Percentiles rank a stretch among this genome's conserved stretches.
These are phyloP conservation scores for Fusarium falciforme DNA, from an alignment of 2,329 filamentous ascomycete species.

Conservation along the genomic window DNA sequence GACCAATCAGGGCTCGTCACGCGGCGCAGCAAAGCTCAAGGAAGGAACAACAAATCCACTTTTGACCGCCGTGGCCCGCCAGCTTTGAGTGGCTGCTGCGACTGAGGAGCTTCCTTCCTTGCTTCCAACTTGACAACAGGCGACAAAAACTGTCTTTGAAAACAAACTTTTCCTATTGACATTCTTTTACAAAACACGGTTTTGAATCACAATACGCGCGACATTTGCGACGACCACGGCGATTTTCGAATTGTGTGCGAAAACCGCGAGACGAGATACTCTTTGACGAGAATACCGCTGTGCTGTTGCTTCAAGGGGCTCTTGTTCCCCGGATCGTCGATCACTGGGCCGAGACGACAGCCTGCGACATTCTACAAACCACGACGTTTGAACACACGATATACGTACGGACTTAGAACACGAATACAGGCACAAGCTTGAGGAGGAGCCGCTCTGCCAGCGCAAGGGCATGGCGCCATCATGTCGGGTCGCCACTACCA, in stretches of 20 bases:
- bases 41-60: not conserved
- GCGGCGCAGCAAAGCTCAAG: conserved; percentile 12
- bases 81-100: conserved; percentile 20
- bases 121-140: conserved; percentile 10
- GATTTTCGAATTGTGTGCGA: not conserved
- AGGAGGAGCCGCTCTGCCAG: not conserved
- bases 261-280: not conserved
- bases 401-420: not conserved
- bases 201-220: not conserved
- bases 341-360: conserved; percentile 9
- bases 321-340: conserved; percentile 29
- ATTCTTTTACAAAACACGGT: not conserved
- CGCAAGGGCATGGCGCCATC: conserved; percentile 45
- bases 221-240: not conserved
- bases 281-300: conserved; percentile 6
- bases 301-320: conserved; percentile 26
- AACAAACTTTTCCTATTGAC: conserved; percentile 2
- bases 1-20: conserved; percentile 25
- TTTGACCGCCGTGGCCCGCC: conserved; percentile 12
- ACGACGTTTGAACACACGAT: not conserved
- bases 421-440: not conserved
- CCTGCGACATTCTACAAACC: not conserved
- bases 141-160: conserved; percentile 4
- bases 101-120: conserved; percentile 3
- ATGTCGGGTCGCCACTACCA: conserved; percentile 44